Base-by-base conservation (phyloP, 768 basidiomycete species). In the Naematelia encephala region DNA sequence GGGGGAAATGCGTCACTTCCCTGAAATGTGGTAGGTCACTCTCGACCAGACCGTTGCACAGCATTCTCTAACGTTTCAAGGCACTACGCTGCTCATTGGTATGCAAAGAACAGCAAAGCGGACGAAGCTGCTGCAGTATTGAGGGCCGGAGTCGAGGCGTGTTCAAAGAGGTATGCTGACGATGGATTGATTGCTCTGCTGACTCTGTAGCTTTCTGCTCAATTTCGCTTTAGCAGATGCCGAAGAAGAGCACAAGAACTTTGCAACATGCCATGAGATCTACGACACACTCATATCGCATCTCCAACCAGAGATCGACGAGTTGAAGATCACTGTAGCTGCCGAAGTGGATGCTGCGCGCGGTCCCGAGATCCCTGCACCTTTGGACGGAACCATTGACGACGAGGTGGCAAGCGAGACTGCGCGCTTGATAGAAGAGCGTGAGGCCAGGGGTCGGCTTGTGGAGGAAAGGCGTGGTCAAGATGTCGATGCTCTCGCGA, bases 31-130 rank as follows among this genome's bases (percentile, higher is more conserved):
- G 96, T 91, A 64, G 49, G 82, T 72, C n/a, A 12, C 19, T 29
- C 27, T 34, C 1, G 1, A 11, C 22, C 12, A 8, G 8, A 5
- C 22, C 28, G 5, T 51, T 39, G 34, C 34, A 16, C 34, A 27
- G 51, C 45, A 26, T 5, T 14, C n/a, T 42, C 58, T 56, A 52
- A 57, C 22, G 19, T 10, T 12, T 22, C 4, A 63, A 94, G 91
- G 89, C 92, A 88, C 75, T 89, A 93, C 85, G 89, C 91, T 3
- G 90, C 88, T 67, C 84, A 82, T 22, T 94, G 89, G 85, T 86
- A 86, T n/a, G 80, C 81, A 55, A 83, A 82, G 50, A 80, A 87
- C 39, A 87, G 87, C 59, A 88, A 87, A 77, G 77, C 81, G 8
- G 91, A 97, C 12, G 92, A 98, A 58, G 90, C 90, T 0, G 67